Conservation (phyloP, 139 green algal species). For the Asterochloris sp. region DNA sequence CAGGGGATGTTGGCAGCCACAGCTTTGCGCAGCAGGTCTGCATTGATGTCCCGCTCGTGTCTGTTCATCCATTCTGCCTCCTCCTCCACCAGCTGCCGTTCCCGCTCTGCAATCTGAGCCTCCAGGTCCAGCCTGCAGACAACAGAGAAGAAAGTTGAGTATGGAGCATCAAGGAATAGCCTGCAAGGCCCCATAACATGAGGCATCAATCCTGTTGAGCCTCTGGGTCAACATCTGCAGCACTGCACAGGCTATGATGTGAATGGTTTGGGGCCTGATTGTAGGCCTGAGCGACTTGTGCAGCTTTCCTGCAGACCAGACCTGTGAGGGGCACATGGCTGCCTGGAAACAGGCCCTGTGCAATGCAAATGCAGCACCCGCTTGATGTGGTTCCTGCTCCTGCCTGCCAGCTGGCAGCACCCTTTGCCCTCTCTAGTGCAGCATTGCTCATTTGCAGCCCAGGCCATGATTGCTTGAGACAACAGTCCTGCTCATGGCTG, state of each 20-base stretch:
- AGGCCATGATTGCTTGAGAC: background rate
- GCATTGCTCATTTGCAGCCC: background rate
- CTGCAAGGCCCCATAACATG: too few species aligned
- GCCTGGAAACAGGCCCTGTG: too few species aligned
- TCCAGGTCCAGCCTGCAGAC: slow-evolving; percentile 10
- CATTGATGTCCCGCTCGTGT: slow-evolving; percentile 5
- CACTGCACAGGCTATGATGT: background rate
- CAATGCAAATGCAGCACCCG: too few species aligned
- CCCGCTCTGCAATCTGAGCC: slow-evolving; percentile 9
- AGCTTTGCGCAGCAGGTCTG: background rate
- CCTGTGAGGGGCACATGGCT: too few species aligned
- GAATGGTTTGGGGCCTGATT: too few species aligned
- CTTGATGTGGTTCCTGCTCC: too few species aligned
- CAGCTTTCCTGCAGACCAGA: too few species aligned
- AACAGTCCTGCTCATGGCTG: background rate
- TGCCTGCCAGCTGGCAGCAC: too few species aligned
- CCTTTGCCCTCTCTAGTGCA: background rate
- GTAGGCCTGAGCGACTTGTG: too few species aligned
- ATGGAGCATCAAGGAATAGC: too few species aligned
- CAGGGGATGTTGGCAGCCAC: background rate
- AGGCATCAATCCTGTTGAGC: background rate
- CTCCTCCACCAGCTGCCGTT: background rate
- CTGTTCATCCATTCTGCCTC: slow-evolving; percentile 2
- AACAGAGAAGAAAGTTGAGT: too few species aligned
- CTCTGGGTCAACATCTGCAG: background rate